These are phyloP conservation scores for Leonotis leonurus DNA, from an alignment of 257 asterid species.

Conservation along the genomic window DNA sequence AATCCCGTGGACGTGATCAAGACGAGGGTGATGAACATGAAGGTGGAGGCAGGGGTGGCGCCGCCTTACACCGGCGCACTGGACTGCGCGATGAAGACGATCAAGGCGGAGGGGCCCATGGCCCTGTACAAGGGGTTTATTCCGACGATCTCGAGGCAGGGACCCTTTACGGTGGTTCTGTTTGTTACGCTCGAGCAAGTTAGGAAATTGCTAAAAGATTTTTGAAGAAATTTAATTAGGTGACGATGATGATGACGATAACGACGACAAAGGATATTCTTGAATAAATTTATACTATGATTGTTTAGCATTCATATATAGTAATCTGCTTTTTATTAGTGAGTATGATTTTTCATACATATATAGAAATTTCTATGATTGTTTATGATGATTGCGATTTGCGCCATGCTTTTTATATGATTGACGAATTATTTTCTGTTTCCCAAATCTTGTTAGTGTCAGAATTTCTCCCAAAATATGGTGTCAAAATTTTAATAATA, in stretches of 20 bases:
- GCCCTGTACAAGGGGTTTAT: constrained; percentile 80
- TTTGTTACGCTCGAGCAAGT: constrained; percentile 90
- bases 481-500: too few species aligned
- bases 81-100: constrained; percentile 80
- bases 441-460: too few species aligned
- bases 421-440: too few species aligned
- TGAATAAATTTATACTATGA: background rate
- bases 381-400: too few species aligned
- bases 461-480: too few species aligned
- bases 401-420: too few species aligned
- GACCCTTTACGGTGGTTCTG: constrained; percentile 79
- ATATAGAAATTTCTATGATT: too few species aligned
- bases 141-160: constrained; percentile 84
- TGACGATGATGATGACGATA: constrained; percentile 31
- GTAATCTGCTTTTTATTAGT: too few species aligned
- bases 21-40: constrained; percentile 92
- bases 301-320: too few species aligned
- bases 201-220: constrained; percentile 69
- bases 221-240: constrained; percentile 31
- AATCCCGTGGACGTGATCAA: constrained; percentile 90
- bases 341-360: too few species aligned
- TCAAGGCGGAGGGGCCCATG: constrained; percentile 77
- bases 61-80: constrained; percentile 74
- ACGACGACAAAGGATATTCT: constrained; percentile 19
- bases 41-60: constrained; percentile 56